phyloP scores from a whole-genome alignment of 2,329 filamentous ascomycete genomes.

The Fragosphaeria purpurea region DNA sequence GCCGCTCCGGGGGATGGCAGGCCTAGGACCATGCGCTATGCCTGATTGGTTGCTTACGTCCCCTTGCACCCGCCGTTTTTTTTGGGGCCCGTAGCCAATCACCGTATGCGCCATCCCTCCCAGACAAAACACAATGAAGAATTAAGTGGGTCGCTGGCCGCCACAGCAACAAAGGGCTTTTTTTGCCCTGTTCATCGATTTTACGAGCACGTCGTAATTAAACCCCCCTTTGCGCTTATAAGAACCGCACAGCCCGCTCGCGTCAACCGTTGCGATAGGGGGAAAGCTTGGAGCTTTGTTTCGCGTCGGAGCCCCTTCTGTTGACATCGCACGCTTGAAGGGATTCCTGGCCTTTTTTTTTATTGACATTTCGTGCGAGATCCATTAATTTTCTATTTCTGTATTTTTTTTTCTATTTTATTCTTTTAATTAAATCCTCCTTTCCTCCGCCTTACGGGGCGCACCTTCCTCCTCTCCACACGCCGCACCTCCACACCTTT shows the following conservation, averaged over 20 bases:
- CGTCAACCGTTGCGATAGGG: too few species aligned
- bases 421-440: background rate
- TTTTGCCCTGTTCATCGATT: background rate
- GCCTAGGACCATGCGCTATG: background rate
- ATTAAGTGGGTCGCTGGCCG: background rate
- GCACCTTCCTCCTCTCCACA: too few species aligned
- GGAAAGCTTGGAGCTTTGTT: too few species aligned
- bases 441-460: background rate
- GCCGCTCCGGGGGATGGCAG: too few species aligned
- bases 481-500: too few species aligned
- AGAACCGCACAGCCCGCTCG: too few species aligned
- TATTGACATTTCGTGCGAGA: too few species aligned
- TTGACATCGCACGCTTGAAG: too few species aligned
- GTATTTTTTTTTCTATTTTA: too few species aligned
- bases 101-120: constrained; percentile 4
- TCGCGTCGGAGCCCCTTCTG: too few species aligned
- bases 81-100: background rate
- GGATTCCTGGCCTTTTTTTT: too few species aligned
- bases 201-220: too few species aligned
- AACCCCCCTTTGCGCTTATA: background rate
- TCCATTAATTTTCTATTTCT: background rate
- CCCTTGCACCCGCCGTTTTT: background rate
- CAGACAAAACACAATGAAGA: background rate
- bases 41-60: constrained; percentile 8
- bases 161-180: constrained; percentile 1